Evolutionary conservation across 192 early-diverging fungal species (phyloP), one percentile per base, ranked within the genome.

Genomic region (Backusella liffmaniae): DNA sequence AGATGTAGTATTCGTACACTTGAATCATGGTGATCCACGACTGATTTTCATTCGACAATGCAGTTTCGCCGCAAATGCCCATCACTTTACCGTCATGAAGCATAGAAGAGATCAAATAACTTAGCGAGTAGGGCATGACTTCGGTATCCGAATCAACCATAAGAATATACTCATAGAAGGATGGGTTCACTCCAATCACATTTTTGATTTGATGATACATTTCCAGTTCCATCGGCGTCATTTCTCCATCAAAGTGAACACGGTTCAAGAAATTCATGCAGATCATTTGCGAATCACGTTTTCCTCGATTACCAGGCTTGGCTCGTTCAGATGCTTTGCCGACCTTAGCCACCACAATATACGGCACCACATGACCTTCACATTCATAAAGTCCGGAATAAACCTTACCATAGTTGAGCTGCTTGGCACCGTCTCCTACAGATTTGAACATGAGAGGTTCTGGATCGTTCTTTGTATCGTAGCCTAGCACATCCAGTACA

Each of bases 21-120:
- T 98, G 97, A 78, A 98, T 98, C 96, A 97, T 97, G 21, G 96
- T 96, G 34, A 93, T 94, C 94, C 93, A 97, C 35, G 93, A 93
- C 32, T 90, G 88, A 80, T 94, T 93, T 84, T 98, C 95, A 80
- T 98, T 97, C 2, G 90, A 85, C 34, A 99, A 86, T 73, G 91
- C 90, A 0, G 97, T 99, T 79, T 99, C 97, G 41, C 97, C 97
- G 79, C 96, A 99, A 75, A 97, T 86, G 53, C 96, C 96, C 67
- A 96, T 92, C 59, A 97, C 86, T 72, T 88, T 84, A 51, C 90
- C 88, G 74, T 95, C 93, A 73, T 92, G 87, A 39, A 94, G 87
- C 90, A 92, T 91, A 72, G 86, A 91, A 23, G 95, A 93, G 21
- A 99, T 89, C 78, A 99, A 86, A 29, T 94, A 92, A 73, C 92